Evolutionary conservation across 257 asterid species (phyloP).

Genomic region (Ophiorrhiza pumila): DNA sequence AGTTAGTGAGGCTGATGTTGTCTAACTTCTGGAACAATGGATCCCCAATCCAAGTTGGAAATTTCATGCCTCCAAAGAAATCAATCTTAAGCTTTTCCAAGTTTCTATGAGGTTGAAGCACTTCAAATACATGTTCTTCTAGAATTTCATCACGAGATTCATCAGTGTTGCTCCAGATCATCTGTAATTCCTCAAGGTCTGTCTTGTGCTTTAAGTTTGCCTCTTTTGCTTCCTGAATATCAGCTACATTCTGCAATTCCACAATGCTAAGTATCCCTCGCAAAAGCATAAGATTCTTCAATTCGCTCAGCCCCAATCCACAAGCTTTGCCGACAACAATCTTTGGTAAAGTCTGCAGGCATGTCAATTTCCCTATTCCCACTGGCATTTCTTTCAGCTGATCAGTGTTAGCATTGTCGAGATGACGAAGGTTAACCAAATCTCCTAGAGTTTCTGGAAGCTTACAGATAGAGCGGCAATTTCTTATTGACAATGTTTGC

Average conservation of each 20-base stretch:
- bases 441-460: constrained; percentile 52
- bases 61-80: constrained; percentile 39
- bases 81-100: constrained; percentile 48
- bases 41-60: constrained; percentile 65
- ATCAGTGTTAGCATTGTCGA: constrained; percentile 54
- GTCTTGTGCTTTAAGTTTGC: constrained; percentile 40
- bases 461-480: constrained; percentile 48
- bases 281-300: constrained; percentile 36
- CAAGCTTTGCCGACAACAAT: constrained; percentile 44
- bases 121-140: constrained; percentile 47
- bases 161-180: constrained; percentile 48
- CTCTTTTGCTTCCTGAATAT: constrained; percentile 49
- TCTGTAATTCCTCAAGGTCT: constrained; percentile 45
- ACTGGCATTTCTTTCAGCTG: constrained; percentile 53
- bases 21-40: constrained; percentile 38
- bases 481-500: constrained; percentile 47
- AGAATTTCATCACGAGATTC: constrained; percentile 21
- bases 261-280: constrained; percentile 50
- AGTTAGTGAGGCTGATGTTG: constrained; percentile 36
- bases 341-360: constrained; percentile 53
- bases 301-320: constrained; percentile 45
- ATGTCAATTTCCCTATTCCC: constrained; percentile 40
- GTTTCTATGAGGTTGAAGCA: constrained; percentile 47
- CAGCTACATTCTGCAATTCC: constrained; percentile 54
- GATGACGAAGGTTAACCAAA: constrained; percentile 52